Conservation (phyloP, 805 yeast species). For the Pichia thaimueangensis region DNA sequence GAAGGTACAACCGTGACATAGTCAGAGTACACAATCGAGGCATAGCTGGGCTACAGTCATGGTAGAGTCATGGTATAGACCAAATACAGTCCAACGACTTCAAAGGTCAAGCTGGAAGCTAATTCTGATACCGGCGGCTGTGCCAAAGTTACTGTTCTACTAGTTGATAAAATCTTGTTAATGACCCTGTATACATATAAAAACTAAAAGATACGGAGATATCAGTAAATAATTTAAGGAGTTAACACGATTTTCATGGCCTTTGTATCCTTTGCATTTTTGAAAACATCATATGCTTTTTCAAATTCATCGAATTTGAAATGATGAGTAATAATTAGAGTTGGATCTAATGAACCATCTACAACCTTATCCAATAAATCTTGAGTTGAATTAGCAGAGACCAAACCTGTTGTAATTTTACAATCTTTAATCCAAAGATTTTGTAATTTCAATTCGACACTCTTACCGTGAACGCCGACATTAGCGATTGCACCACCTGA, state of each 20-base stretch:
- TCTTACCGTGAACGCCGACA: slow-evolving; percentile 48
- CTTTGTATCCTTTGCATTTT: slow-evolving; percentile 45
- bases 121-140: too few species aligned
- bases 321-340: slow-evolving; percentile 52
- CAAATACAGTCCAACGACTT: too few species aligned
- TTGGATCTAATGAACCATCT: slow-evolving; percentile 38
- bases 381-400: slow-evolving; percentile 39
- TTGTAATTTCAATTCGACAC: slow-evolving; percentile 37
- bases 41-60: too few species aligned
- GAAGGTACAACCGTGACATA: too few species aligned
- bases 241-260: slow-evolving; percentile 44
- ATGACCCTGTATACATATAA: too few species aligned
- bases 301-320: slow-evolving; percentile 49
- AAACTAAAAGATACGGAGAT: too few species aligned
- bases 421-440: slow-evolving; percentile 42
- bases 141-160: too few species aligned
- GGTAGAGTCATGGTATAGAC: too few species aligned
- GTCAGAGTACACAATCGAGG: too few species aligned
- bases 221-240: too few species aligned
- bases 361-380: slow-evolving; percentile 33
- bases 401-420: slow-evolving; percentile 42
- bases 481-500: slow-evolving; percentile 63
- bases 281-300: slow-evolving; percentile 55
- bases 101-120: too few species aligned
- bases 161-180: too few species aligned